A percentile compares a stretch with the other conserved stretches of the same genome.
These are phyloP conservation scores for Puya raimondii DNA, from an alignment of 176 grass and related monocot genomes.

Conservation along the genomic window DNA sequence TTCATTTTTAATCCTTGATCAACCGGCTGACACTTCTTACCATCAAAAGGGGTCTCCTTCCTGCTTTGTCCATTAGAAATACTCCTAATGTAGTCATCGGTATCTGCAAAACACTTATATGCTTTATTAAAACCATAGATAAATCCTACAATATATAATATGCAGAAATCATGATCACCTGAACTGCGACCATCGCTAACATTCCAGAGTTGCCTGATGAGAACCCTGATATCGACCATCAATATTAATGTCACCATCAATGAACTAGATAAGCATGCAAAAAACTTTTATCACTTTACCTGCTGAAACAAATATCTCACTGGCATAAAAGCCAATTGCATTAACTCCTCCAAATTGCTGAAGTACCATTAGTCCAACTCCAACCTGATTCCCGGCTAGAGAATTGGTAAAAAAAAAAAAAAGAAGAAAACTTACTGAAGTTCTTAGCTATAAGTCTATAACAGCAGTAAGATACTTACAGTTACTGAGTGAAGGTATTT, in stretches of 20 bases:
- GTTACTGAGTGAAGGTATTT: slow-evolving; percentile 51
- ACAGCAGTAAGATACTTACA: slow-evolving; percentile 29
- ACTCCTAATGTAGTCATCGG: slow-evolving; percentile 72
- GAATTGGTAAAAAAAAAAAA: not conserved
- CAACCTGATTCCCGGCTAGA: slow-evolving; percentile 31
- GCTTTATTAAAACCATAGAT: slow-evolving; percentile 12
- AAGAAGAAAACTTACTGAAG: not conserved
- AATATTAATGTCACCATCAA: not conserved
- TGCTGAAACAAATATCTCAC: slow-evolving; percentile 87
- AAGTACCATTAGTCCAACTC: slow-evolving; percentile 74
- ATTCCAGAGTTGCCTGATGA: slow-evolving; percentile 67
- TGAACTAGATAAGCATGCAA: not conserved
- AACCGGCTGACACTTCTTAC: slow-evolving; percentile 21
- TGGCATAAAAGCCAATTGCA: slow-evolving; percentile 80
- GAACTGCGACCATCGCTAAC: slow-evolving; percentile 62
- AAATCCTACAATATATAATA: not conserved
- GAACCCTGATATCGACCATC: slow-evolving; percentile 47
- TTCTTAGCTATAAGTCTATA: not conserved
- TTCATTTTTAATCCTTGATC: slow-evolving; percentile 9
- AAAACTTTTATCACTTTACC: slow-evolving; percentile 35
- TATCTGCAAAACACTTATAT: slow-evolving; percentile 37
- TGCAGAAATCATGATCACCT: slow-evolving; percentile 26
- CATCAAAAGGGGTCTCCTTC: slow-evolving; percentile 76
- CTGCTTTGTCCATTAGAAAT: slow-evolving; percentile 67
- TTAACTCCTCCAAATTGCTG: slow-evolving; percentile 92